Evolutionary conservation across 495 filamentous ascomycete genomes (phyloP).

Genomic region (Evernia prunastri): DNA sequence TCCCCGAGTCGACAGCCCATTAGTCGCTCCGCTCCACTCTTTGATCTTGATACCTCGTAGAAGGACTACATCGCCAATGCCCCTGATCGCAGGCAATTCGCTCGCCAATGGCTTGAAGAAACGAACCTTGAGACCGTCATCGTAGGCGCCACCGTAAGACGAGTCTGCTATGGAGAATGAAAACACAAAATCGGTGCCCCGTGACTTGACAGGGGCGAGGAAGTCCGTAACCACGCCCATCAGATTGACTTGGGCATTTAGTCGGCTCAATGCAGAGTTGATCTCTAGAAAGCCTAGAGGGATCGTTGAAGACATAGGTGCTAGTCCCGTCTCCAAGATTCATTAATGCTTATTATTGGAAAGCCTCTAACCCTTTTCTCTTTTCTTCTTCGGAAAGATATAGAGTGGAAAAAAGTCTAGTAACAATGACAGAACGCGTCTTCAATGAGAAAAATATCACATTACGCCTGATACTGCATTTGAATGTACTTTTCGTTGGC

Average conservation of each 20-base stretch:
- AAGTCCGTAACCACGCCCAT: conserved; percentile 47
- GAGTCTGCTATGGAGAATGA: conserved; percentile 48
- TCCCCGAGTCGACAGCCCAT: conserved; percentile 26
- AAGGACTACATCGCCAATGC: conserved; percentile 43
- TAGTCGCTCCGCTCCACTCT: conserved; percentile 25
- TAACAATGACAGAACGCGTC: neutral
- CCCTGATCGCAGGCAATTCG: conserved; percentile 36
- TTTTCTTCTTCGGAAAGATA: neutral
- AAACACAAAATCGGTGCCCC: conserved; percentile 34
- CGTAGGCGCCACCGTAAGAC: conserved; percentile 29
- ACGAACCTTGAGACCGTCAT: conserved; percentile 44
- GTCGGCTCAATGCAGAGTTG: conserved; percentile 29
- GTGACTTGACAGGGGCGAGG: conserved; percentile 29
- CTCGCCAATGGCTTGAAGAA: conserved; percentile 41
- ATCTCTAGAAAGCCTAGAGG: conserved; percentile 35
- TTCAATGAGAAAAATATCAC: neutral
- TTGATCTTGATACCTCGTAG: conserved; percentile 40
- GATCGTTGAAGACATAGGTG: conserved; percentile 21
- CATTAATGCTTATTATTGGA: neutral
- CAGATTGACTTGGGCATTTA: conserved; percentile 33
- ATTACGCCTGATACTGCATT: neutral
- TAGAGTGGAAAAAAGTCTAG: neutral
- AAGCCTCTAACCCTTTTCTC: neutral
- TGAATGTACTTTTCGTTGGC: neutral
- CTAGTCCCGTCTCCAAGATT: neutral